These are phyloP conservation scores for Aspergillus neotritici DNA, from an alignment of 2,329 filamentous ascomycete genomes.

Conservation along the genomic window DNA sequence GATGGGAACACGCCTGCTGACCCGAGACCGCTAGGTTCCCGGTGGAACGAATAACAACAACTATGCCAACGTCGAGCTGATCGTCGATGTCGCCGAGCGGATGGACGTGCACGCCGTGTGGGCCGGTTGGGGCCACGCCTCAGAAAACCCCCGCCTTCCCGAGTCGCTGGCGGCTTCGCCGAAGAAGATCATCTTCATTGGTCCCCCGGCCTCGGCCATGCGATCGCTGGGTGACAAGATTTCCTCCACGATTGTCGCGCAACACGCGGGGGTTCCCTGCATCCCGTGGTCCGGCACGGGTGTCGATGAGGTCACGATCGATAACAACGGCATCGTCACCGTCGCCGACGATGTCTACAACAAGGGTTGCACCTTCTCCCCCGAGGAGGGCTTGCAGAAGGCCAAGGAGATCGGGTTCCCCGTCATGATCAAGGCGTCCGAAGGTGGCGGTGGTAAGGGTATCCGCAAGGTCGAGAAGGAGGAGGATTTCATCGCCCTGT, in stretches of 20 bases:
- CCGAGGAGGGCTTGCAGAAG: slow-evolving; percentile 80
- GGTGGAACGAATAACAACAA: slow-evolving; percentile 99
- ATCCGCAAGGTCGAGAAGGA: slow-evolving; percentile 90
- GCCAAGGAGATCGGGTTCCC: slow-evolving; percentile 93
- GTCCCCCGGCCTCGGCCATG: slow-evolving; percentile 96
- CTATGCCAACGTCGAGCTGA: slow-evolving; percentile 98
- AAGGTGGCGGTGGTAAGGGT: slow-evolving; percentile 98
- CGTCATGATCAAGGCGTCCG: slow-evolving; percentile 99
- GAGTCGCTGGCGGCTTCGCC: slow-evolving; percentile 93
- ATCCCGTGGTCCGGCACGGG: slow-evolving; percentile 99
- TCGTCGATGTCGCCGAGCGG: slow-evolving; percentile 96
- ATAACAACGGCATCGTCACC: slow-evolving; percentile 81
- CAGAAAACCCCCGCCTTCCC: slow-evolving; percentile 95
- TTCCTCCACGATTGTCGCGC: slow-evolving; percentile 96
- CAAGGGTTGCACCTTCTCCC: slow-evolving; percentile 84
- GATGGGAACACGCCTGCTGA: background rate
- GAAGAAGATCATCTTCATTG: slow-evolving; percentile 99
- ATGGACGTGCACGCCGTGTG: slow-evolving; percentile 98
- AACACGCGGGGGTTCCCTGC: slow-evolving; percentile 91
- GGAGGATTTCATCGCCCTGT: slow-evolving; percentile 76
- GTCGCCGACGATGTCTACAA: slow-evolving; percentile 80
- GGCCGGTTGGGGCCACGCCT: slow-evolving; percentile 99
- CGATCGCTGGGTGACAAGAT: slow-evolving; percentile 99
- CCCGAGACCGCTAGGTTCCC: slow-evolving; percentile 57
- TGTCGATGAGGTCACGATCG: slow-evolving; percentile 72